These are phyloP conservation scores for Herpetomonas tarakana DNA, from an alignment of 208 protist species.

Conservation along the genomic window DNA sequence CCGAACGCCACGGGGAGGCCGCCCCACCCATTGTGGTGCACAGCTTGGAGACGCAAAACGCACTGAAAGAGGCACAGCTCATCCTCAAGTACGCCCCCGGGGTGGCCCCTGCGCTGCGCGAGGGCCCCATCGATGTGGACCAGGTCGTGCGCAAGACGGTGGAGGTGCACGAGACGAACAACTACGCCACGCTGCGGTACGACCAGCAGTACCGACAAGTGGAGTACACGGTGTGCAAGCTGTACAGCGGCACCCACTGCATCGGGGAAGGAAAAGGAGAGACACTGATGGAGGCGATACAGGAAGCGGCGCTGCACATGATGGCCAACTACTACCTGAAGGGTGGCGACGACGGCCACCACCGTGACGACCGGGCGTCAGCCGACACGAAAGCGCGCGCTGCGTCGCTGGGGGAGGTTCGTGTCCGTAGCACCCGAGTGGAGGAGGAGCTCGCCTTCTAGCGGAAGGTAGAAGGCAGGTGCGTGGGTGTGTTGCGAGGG, in stretches of 20 bases:
- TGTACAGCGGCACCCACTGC: conserved; percentile 64
- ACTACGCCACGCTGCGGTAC: conserved; percentile 61
- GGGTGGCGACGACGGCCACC: neutral
- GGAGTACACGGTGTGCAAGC: conserved; percentile 77
- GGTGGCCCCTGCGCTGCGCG: conserved; percentile 38
- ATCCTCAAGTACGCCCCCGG: conserved; percentile 77
- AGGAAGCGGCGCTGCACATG: conserved; percentile 75
- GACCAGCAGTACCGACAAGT: conserved; percentile 80
- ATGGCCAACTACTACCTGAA: conserved; percentile 78
- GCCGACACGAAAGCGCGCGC: neutral
- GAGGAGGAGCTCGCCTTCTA: conserved; percentile 49
- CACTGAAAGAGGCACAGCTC: conserved; percentile 85
- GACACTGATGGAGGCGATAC: conserved; percentile 76
- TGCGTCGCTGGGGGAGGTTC: conserved; percentile 8
- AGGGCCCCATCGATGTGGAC: conserved; percentile 76
- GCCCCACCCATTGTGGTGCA: conserved; percentile 73
- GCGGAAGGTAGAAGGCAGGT: no score
- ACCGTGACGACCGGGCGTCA: neutral
- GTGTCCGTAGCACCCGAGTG: conserved; percentile 15
- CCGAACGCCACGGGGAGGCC: conserved; percentile 32
- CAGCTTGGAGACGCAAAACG: conserved; percentile 54
- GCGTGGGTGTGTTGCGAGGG: no score
- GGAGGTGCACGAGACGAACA: conserved; percentile 88
- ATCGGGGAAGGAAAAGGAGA: conserved; percentile 88
- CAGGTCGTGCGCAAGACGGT: conserved; percentile 69